Conservation (phyloP, 305 asterid genomes). For the Fraxinus xanthoxyloides region DNA sequence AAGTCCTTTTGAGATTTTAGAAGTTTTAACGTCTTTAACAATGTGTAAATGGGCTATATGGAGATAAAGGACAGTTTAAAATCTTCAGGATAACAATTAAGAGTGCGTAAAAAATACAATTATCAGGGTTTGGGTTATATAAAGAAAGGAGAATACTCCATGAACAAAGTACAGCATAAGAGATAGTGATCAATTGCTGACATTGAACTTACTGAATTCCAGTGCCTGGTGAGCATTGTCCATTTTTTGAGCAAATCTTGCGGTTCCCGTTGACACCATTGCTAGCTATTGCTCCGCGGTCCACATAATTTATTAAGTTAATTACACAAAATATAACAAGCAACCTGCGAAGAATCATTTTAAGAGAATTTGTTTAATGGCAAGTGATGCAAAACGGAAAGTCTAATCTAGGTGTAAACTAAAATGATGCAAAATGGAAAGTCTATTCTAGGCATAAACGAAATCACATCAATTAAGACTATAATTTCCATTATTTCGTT, state of each 20-base stretch:
- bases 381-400: neutral
- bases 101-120: neutral
- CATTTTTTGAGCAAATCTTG: conserved; percentile 49
- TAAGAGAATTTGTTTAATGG: conserved; percentile 4
- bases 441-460: neutral
- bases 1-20: neutral
- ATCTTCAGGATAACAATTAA: neutral
- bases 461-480: neutral
- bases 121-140: neutral
- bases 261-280: conserved; percentile 86
- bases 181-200: neutral
- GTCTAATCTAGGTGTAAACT: neutral
- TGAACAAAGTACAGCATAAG: neutral
- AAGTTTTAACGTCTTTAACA: neutral
- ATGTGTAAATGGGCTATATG: neutral
- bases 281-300: conserved; percentile 89
- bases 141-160: neutral
- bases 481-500: neutral
- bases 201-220: conserved; percentile 81
- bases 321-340: conserved; percentile 67
- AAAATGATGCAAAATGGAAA: neutral
- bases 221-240: conserved; percentile 66
- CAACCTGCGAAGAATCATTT: conserved; percentile 48
- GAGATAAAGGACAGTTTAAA: neutral
- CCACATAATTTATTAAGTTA: conserved; percentile 74